phyloP scores from a whole-genome alignment of 1,139 yeast genomes.

The Debaryomyces subglobosus region DNA sequence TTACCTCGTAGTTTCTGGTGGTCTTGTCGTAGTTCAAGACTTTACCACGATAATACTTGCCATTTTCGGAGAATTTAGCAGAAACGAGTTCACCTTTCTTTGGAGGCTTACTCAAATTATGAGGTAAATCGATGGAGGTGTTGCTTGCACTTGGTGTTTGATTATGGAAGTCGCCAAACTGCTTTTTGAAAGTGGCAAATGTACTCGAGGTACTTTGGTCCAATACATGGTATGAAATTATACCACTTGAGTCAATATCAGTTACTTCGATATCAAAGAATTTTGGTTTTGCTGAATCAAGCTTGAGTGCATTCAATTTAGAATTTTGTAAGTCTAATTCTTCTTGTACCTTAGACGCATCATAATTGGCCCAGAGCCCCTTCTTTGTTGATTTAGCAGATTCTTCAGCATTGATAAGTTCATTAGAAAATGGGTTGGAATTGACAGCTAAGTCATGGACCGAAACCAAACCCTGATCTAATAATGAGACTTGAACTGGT shows the following conservation, averaged over 20 bases:
- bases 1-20: slow-evolving; percentile 51
- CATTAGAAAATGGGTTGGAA: slow-evolving; percentile 56
- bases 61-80: slow-evolving; percentile 56
- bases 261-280: slow-evolving; percentile 68
- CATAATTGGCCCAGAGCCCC: slow-evolving; percentile 72
- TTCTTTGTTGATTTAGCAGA: slow-evolving; percentile 55
- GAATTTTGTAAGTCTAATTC: slow-evolving; percentile 26
- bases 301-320: slow-evolving; percentile 23
- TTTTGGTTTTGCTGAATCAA: slow-evolving; percentile 42
- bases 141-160: slow-evolving; percentile 43
- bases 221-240: slow-evolving; percentile 54
- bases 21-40: slow-evolving; percentile 55
- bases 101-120: slow-evolving; percentile 47
- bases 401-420: slow-evolving; percentile 63
- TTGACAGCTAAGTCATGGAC: slow-evolving; percentile 68
- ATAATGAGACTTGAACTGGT: slow-evolving; percentile 66
- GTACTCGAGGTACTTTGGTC: slow-evolving; percentile 37
- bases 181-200: slow-evolving; percentile 48
- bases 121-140: slow-evolving; percentile 48
- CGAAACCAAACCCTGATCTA: slow-evolving; percentile 66
- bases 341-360: slow-evolving; percentile 33
- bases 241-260: slow-evolving; percentile 51
- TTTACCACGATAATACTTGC: slow-evolving; percentile 63
- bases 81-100: slow-evolving; percentile 63
- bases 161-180: slow-evolving; percentile 48